Evolutionary conservation across 305 asterid genomes (phyloP), one percentile per base, ranked within the genome.

Genomic region (Fraxinus sp.): DNA sequence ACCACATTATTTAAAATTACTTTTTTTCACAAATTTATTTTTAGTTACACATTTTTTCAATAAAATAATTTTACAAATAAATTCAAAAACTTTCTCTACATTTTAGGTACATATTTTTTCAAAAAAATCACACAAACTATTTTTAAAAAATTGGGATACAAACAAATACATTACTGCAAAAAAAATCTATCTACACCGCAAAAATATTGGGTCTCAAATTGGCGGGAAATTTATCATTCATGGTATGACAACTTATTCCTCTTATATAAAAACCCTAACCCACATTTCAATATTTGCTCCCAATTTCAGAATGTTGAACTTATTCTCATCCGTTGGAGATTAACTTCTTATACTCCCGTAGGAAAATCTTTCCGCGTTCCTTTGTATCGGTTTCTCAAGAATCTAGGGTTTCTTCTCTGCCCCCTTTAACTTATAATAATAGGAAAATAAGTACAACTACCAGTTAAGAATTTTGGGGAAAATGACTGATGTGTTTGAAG

Each of bases 401-500:
- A 28, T 77, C 75, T 85, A 83, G 86, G 81, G 83, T 86, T 86
- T 80, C 78, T 28, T 62, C 9, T 70, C 77, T n/a, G 76, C 52
- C 33, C 24, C 16, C 37, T 39, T 83, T 75, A 74, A 33, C 55
- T 74, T 75, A 32, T 26, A 28, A 59, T 81, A 55, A 55, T 55
- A 26, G 20, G 66, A 55, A 55, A 55, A n/a, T 5, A 55, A 55
- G 66, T 18, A n/a, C 26, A 5, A 55, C 3, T n/a, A n/a, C 24
- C 26, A 55, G 26, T 55, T 14, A 13, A 78, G 80, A 78, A 59
- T 62, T 76, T 16, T 78, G 26, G 24, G 78, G 68, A 70, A 85
- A 84, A 92, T 93, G 97, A 88, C 92, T 68, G 95, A 91, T 82
- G 88, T 81, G 41, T 90, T 90, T 71, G 95, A 90, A 57, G 93